Base-by-base conservation (phyloP, 2,329 filamentous ascomycete species). In the Fusarium tjaetaba region DNA sequence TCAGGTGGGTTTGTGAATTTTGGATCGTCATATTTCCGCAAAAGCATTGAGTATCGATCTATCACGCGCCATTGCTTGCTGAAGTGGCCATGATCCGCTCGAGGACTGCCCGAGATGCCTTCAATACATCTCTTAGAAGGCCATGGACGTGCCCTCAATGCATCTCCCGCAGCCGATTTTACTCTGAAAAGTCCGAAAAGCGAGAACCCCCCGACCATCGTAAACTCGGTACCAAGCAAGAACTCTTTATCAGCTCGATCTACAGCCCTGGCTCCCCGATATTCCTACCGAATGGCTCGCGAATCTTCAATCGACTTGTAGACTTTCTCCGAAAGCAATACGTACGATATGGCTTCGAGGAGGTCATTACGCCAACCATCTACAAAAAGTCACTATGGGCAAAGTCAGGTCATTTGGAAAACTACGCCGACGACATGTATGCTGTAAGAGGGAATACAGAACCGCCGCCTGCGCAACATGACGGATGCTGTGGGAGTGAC, bases 391-490 rank as follows among this genome's bases (percentile, higher is more conserved):
- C 93, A 11, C 84, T 97, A 36, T 97, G 94, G 95, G 91, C 93
- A 77, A 92, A 91, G 74, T 96, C 94, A 1, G 94, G 94, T 5
- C 94, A 97, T 76, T 91, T 95, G 86, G 91, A 96, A 62, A 97
- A 97, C 81, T 97, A 97, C 83, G 92, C 93, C 67, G 92, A 97
- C 78, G 94, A 97, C 79, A 97, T 97, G 95, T 97, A 95, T 82
- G 91, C 93, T 61, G 94, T 97, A 34, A 90, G 85, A 16, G 89
- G 90, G 52, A 87, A 76, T 79, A 82, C 58, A 72, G 85, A 71
- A 77, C 69, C 69, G 7, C 49, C 67, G 6, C 42, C 55, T 13
- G 61, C 59, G 36, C 43, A 68, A 9, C 53, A 62, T 13, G 57
- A 72, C 24, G 74, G 76, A 11, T 82, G 79, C 62, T 80, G 85